Percentiles rank a stretch among this genome's conserved stretches.
Evolutionary conservation across 1,139 yeast species (phyloP).

Genomic region (Spathaspora sp.): DNA sequence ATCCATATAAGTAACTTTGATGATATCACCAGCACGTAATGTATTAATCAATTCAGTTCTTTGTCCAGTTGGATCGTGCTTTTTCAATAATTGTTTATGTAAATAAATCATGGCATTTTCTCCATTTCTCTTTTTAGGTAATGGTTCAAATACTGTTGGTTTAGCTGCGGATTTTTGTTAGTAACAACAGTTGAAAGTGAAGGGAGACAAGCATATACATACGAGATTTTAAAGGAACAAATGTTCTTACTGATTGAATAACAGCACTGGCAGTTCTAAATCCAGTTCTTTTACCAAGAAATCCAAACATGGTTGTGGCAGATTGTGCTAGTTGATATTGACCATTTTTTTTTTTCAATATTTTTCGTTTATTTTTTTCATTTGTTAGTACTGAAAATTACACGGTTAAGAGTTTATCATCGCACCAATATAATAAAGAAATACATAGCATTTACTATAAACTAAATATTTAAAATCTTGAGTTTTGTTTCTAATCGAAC

Average conservation of each 20-base stretch:
- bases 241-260: constrained; percentile 19
- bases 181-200: constrained; percentile 8
- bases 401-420: background rate
- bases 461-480: background rate
- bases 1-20: constrained; percentile 72
- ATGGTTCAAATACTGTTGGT: constrained; percentile 51
- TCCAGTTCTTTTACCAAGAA: constrained; percentile 13
- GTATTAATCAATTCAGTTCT: constrained; percentile 65
- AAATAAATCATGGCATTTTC: constrained; percentile 46
- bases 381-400: constrained; percentile 6
- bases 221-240: constrained; percentile 21
- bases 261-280: constrained; percentile 8
- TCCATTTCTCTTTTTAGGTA: constrained; percentile 53
- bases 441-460: no score
- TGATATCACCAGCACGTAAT: constrained; percentile 80
- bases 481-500: constrained; percentile 4
- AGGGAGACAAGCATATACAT: constrained; percentile 13
- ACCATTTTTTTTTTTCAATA: constrained; percentile 6
- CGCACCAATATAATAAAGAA: background rate
- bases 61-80: constrained; percentile 72
- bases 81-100: constrained; percentile 48
- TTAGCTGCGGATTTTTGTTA: constrained; percentile 18
- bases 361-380: constrained; percentile 4
- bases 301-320: constrained; percentile 18
- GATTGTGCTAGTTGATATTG: background rate